phyloP scores from a whole-genome alignment of 306 rosid species.

The Medicago ruthenica region DNA sequence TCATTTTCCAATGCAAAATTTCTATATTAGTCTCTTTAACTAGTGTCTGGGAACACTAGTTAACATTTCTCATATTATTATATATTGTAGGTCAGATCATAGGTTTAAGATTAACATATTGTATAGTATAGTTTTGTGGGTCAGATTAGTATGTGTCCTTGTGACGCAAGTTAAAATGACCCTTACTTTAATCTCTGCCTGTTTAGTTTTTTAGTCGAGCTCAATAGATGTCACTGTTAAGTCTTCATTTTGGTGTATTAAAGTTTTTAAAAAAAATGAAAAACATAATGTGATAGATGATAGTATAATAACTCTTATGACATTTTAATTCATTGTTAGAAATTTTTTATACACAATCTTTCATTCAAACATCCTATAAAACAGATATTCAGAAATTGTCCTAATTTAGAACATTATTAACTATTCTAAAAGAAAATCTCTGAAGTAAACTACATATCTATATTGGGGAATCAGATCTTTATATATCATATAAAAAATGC shows the following conservation, averaged over 20 bases:
- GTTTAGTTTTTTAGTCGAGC: neutral
- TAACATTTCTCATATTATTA: no score
- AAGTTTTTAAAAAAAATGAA: neutral
- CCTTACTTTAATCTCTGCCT: neutral
- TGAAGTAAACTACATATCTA: neutral
- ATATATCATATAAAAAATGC: no score
- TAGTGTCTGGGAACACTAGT: no score
- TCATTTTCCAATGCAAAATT: no score
- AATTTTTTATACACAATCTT: neutral
- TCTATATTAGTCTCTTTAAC: no score
- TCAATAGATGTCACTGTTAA: neutral
- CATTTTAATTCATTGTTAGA: neutral
- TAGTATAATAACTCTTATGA: neutral
- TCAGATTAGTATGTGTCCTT: neutral
- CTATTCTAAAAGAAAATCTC: slow-evolving; percentile 13
- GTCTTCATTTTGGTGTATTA: neutral
- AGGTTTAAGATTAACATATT: neutral
- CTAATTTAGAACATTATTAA: neutral
- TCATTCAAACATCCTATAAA: neutral
- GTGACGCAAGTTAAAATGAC: no score
- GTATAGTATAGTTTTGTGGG: neutral
- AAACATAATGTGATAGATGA: neutral
- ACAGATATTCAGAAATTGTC: slow-evolving; percentile 6
- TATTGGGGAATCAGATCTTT: neutral
- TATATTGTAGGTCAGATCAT: neutral